Conservation (phyloP, 2,329 filamentous ascomycete species). For the Scopulariopsis brevicaulis region DNA sequence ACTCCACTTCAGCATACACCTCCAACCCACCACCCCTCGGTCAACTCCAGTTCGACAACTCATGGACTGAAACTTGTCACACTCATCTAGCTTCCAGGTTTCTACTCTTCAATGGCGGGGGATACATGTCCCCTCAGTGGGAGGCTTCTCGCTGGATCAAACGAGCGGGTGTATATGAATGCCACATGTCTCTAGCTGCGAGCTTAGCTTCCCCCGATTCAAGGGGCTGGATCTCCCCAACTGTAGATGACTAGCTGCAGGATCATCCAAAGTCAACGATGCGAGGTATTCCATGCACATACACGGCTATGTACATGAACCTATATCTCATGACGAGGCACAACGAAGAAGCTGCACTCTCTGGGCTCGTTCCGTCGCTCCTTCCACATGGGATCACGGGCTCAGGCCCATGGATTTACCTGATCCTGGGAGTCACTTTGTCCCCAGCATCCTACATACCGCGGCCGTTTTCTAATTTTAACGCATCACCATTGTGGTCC, state of each 20-base stretch:
- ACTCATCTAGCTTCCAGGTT: too few relatives aligned
- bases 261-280: neutral
- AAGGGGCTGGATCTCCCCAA: too few relatives aligned
- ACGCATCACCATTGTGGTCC: neutral
- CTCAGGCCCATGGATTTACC: neutral
- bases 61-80: too few relatives aligned
- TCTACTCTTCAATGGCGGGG: too few relatives aligned
- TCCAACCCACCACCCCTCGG: neutral
- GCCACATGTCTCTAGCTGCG: neutral
- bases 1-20: neutral
- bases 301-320: neutral
- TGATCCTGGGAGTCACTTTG: neutral
- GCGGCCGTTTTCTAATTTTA: too few relatives aligned
- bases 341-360: neutral
- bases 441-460: too few relatives aligned
- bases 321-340: neutral
- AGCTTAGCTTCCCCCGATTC: too few relatives aligned
- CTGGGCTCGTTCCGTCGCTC: neutral
- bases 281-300: neutral
- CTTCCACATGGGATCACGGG: neutral
- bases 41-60: too few relatives aligned
- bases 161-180: too few relatives aligned
- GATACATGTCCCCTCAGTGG: too few relatives aligned
- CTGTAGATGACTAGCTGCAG: too few relatives aligned
- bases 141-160: too few relatives aligned